Conservation (phyloP, 805 yeast species). For the Yarrowia deformans region DNA sequence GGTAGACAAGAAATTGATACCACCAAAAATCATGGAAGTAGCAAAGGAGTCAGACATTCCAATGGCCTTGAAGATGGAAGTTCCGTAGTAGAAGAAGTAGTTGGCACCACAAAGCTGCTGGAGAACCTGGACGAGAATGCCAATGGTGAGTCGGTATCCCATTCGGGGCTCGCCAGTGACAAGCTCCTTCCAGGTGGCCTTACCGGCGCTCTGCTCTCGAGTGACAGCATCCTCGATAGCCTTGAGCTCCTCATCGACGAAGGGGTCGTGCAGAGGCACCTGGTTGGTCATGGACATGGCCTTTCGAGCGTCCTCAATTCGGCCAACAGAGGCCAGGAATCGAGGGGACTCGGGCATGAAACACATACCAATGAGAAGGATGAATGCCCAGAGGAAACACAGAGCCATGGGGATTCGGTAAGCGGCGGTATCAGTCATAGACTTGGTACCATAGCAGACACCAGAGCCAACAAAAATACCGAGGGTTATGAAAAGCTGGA, state of each 20-base stretch:
- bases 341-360: conserved; percentile 82
- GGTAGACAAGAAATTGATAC: conserved; percentile 61
- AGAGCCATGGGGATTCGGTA: conserved; percentile 80
- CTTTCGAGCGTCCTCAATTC: conserved; percentile 62
- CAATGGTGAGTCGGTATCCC: conserved; percentile 45
- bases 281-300: conserved; percentile 59
- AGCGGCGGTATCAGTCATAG: conserved; percentile 55
- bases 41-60: conserved; percentile 60
- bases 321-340: conserved; percentile 64
- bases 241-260: conserved; percentile 51
- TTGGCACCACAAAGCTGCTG: conserved; percentile 72
- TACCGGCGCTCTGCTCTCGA: conserved; percentile 52
- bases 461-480: conserved; percentile 76
- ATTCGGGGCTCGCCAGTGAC: conserved; percentile 50
- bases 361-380: conserved; percentile 66
- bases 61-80: conserved; percentile 58
- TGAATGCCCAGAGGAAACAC: conserved; percentile 72
- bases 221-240: conserved; percentile 54
- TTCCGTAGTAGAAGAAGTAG: conserved; percentile 71
- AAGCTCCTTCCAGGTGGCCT: conserved; percentile 60
- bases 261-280: conserved; percentile 48
- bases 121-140: conserved; percentile 51
- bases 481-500: conserved; percentile 76
- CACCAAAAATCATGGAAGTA: conserved; percentile 62
- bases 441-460: conserved; percentile 71